Base-by-base conservation (phyloP, 2,329 filamentous ascomycete species). In the Aciculosporium take region DNA sequence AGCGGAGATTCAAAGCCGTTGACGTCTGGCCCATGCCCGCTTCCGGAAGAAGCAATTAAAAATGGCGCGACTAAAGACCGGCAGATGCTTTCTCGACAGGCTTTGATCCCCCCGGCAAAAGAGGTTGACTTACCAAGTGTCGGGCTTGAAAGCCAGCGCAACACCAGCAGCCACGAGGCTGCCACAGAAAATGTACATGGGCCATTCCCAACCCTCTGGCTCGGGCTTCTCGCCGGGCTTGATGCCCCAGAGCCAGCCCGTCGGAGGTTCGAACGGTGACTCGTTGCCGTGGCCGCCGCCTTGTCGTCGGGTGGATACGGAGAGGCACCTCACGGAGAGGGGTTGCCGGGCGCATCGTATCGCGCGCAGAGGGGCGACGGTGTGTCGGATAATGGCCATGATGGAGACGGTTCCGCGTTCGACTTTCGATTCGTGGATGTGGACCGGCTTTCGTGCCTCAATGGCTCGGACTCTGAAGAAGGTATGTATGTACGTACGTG, bases 201-300 rank as follows among this genome's bases (percentile, higher is more conserved):
- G 66, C 51, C 72, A 78, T 73, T 98, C 91, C 91, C 91, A 98
- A 40, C 89, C 91, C 68, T 98, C 91, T 63, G 86, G 84, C 74
- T 93, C 78, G 59, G 85, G 79, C 72, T 95, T 94, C 76, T 95
- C 85, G 48, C 88, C 88, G 28, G 91, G 91, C 71, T 87, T 88
- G 54, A 95, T 75, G 51, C 88, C 88, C 63, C 84, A 95, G 55
- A 98, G 77, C 85, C 87, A 95, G 55, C 91, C 91, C 43, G 71
- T 74, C 3, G 91, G 89, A 37, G 88, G 79, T 52, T 98, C 91
- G 65, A 87, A 98, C 61, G 87, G 82, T 52, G 78, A 72, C 55
- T 77, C 83, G 66, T 83, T 47, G 49, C 61, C 59, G 51, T 60
- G 60, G 47, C 61, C 61, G 49, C 56, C 60, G 43, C 60, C 61